Percentiles rank a stretch among this genome's conserved stretches.
Conservation (phyloP, 129 eudicot genomes). For the Pittosporum tobira region DNA sequence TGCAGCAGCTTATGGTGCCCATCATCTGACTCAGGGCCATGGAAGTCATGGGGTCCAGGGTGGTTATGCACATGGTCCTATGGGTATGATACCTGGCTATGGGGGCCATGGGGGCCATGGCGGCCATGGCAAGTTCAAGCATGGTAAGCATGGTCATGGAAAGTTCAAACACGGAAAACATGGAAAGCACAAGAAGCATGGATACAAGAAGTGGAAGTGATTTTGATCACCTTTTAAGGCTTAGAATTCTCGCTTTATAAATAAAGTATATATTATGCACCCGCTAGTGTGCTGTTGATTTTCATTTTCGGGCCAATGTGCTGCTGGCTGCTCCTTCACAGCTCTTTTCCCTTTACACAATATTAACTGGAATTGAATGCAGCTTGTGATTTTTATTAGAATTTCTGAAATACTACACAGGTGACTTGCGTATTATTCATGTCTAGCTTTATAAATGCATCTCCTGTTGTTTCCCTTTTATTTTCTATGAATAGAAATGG, state of each 20-base stretch:
- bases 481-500: no score
- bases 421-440: no score
- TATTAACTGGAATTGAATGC: no score
- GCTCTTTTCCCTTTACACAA: no score
- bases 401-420: no score
- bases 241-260: neutral
- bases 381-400: no score
- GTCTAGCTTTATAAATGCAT: no score
- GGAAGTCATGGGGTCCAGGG: neutral
- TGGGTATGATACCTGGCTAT: neutral
- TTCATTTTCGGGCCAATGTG: neutral
- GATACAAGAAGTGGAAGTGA: constrained; percentile 3
- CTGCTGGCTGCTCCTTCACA: neutral
- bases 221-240: no score
- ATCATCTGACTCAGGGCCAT: constrained; percentile 24
- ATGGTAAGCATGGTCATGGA: neutral
- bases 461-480: no score
- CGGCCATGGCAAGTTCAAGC: neutral
- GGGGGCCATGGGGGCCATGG: no score
- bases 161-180: constrained; percentile 1
- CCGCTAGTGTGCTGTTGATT: neutral
- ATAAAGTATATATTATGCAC: neutral
- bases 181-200: constrained; percentile 1
- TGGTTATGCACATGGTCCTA: constrained; percentile 6
- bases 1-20: constrained; percentile 38